Evolutionary conservation across 441 rosid genomes (phyloP).

Genomic region (Breynia disticha): DNA sequence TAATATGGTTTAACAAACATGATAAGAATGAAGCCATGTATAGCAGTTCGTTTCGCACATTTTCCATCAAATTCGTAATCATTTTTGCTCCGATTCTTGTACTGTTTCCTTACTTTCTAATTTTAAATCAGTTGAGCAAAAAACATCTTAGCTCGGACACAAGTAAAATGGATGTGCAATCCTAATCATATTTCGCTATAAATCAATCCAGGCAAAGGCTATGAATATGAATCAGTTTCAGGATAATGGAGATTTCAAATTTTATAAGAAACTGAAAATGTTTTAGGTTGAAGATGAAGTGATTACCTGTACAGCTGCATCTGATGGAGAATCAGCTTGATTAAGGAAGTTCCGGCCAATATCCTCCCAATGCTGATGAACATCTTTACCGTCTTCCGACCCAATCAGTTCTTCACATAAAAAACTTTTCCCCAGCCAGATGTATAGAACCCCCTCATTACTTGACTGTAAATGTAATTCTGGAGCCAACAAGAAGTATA

Average conservation of each 20-base stretch:
- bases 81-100: no score
- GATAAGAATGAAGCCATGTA: not conserved
- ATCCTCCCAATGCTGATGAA: slow-evolving; percentile 19
- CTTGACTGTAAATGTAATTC: slow-evolving; percentile 9
- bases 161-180: not conserved
- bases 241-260: not conserved
- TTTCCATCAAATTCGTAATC: no score
- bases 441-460: slow-evolving; percentile 17
- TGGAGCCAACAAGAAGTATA: slow-evolving; percentile 28
- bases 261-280: slow-evolving; percentile 2
- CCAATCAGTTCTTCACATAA: slow-evolving; percentile 13
- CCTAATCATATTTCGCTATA: not conserved
- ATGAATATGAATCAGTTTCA: not conserved
- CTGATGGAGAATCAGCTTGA: slow-evolving; percentile 21
- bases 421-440: slow-evolving; percentile 29
- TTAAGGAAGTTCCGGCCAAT: slow-evolving; percentile 22
- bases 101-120: no score
- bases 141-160: not conserved
- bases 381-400: slow-evolving; percentile 14
- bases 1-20: slow-evolving; percentile 1
- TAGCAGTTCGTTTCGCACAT: no score
- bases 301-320: slow-evolving; percentile 26
- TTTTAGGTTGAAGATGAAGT: slow-evolving; percentile 1
- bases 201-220: not conserved
- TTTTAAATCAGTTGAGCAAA: no score